Percentiles rank a stretch among this genome's conserved stretches.
Conservation (phyloP, 176 grass and related monocot species). For the Paspalum notatum region DNA sequence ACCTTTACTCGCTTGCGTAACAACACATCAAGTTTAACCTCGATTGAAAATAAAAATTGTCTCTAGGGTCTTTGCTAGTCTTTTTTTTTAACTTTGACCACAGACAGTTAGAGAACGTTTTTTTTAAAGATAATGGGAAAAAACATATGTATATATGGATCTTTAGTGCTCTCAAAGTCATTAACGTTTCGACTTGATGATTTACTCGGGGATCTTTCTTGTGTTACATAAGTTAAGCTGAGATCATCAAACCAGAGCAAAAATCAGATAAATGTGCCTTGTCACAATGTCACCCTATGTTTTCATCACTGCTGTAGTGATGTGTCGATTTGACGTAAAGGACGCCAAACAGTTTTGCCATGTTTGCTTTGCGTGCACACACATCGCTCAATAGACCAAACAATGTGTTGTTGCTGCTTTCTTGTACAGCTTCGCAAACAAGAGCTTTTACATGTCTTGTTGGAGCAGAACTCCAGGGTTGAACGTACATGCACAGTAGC, state of each 20-base stretch:
- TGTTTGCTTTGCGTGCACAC: slow-evolving; percentile 45
- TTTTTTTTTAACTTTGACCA: neutral
- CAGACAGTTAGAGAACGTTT: no score
- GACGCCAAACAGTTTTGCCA: slow-evolving; percentile 9
- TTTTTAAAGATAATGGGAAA: no score
- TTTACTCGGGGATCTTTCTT: neutral
- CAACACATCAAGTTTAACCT: neutral
- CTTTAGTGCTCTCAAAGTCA: neutral
- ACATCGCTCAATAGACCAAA: slow-evolving; percentile 18
- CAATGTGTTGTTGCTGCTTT: neutral
- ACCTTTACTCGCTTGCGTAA: neutral
- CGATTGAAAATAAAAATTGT: neutral
- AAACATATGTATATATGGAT: no score
- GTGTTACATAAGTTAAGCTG: no score
- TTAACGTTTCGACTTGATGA: neutral
- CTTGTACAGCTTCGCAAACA: neutral
- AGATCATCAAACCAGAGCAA: no score
- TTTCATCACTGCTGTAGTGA: neutral
- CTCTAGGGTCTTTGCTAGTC: neutral
- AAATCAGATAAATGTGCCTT: no score
- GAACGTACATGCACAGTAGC: slow-evolving; percentile 20
- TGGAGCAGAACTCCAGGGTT: neutral
- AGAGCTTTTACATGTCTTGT: slow-evolving; percentile 13
- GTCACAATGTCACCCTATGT: neutral
- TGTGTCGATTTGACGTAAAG: slow-evolving; percentile 15